A percentile compares a stretch with the other conserved stretches of the same genome.
Conservation (phyloP, 2,329 filamentous ascomycete species). For the Passalora sequoiae region DNA sequence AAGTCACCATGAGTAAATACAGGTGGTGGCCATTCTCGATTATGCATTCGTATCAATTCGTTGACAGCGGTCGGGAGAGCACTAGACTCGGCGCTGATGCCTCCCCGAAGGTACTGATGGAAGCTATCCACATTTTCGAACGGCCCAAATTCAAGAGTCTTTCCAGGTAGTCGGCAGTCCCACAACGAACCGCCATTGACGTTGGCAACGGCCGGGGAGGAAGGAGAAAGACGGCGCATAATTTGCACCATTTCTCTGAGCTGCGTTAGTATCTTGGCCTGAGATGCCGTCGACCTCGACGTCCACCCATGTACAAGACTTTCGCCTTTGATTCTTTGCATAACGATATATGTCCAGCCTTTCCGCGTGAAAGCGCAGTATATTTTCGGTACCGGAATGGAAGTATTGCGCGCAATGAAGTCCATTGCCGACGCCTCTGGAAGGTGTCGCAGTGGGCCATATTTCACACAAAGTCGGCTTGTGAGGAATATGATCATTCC, state of each 20-base stretch:
- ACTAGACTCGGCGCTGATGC: background rate
- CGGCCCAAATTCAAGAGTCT: slow-evolving; percentile 9
- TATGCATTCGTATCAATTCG: slow-evolving; percentile 35
- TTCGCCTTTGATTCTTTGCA: slow-evolving; percentile 7
- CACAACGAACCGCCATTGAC: slow-evolving; percentile 8
- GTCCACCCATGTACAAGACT: slow-evolving; percentile 4
- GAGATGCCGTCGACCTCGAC: background rate
- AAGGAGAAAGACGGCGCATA: no score
- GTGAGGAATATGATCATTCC: slow-evolving; percentile 7
- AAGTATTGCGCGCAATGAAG: slow-evolving; percentile 11
- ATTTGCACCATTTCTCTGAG: slow-evolving; percentile 9
- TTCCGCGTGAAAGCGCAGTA: slow-evolving; percentile 11
- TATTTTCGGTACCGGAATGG: slow-evolving; percentile 11
- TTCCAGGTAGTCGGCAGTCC: slow-evolving; percentile 9
- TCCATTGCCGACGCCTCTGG: slow-evolving; percentile 8
- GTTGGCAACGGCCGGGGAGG: no score
- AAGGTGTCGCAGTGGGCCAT: slow-evolving; percentile 6
- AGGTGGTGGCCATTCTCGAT: slow-evolving; percentile 34
- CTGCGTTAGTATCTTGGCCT: slow-evolving; percentile 8
- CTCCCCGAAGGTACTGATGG: slow-evolving; percentile 11
- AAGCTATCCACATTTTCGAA: slow-evolving; percentile 11
- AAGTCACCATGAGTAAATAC: slow-evolving; percentile 52
- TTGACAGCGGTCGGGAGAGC: no score
- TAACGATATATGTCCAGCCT: slow-evolving; percentile 9
- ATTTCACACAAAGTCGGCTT: slow-evolving; percentile 6